These are phyloP conservation scores for Penicillium sp. DNA, from an alignment of 2,329 filamentous ascomycete species.

Conservation along the genomic window DNA sequence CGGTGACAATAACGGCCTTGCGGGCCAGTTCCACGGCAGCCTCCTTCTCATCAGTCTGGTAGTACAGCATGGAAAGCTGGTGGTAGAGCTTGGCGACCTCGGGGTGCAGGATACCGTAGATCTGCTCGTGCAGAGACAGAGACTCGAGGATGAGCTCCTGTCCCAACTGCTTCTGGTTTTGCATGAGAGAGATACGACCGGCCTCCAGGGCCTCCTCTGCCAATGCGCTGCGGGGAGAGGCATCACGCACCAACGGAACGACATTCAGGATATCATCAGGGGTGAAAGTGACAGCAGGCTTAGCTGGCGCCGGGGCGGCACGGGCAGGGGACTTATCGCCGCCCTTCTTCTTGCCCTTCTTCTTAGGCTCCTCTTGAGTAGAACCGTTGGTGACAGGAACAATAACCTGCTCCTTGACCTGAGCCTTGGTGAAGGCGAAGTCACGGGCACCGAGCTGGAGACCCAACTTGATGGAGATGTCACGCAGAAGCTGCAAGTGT, in stretches of 20 bases:
- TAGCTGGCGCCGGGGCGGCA: conserved; percentile 42
- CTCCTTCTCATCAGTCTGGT: conserved; percentile 96
- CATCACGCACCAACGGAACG: conserved; percentile 93
- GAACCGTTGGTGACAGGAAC: conserved; percentile 37
- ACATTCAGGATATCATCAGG: conserved; percentile 87
- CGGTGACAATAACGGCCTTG: conserved; percentile 94
- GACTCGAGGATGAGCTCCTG: conserved; percentile 96
- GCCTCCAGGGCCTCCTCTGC: conserved; percentile 96
- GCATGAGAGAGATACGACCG: conserved; percentile 90
- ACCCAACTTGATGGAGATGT: conserved; percentile 83
- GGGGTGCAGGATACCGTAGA: conserved; percentile 94
- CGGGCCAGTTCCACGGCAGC: conserved; percentile 91
- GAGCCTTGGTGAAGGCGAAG: conserved; percentile 63
- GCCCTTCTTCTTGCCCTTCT: conserved; percentile 59
- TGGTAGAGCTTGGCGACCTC: conserved; percentile 96
- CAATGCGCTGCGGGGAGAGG: conserved; percentile 81
- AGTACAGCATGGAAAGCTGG: conserved; percentile 91
- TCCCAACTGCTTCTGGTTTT: conserved; percentile 91
- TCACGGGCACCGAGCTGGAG: conserved; percentile 80
- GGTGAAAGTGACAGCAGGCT: conserved; percentile 63
- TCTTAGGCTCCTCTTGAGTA: conserved; percentile 43
- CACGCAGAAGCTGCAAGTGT: conserved; percentile 80
- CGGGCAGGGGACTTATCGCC: conserved; percentile 49
- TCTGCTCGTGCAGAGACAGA: conserved; percentile 93
- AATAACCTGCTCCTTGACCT: conserved; percentile 36